These are phyloP conservation scores for Heterobasidion parviporum DNA, from an alignment of 1,284 basidiomycete genomes.

Conservation along the genomic window DNA sequence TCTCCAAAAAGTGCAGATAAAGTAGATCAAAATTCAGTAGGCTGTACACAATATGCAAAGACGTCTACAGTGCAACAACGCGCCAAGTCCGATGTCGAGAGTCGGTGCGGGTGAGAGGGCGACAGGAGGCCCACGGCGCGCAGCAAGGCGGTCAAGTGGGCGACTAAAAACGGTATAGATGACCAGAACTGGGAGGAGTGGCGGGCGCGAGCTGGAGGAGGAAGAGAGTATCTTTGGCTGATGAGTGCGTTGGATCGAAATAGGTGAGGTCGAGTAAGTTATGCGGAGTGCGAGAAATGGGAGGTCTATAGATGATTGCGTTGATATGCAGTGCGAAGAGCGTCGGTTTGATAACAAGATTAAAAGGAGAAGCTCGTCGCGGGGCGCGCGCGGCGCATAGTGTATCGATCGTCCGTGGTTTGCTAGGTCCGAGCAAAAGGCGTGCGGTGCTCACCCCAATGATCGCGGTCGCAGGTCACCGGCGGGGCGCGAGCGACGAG, in stretches of 20 bases:
- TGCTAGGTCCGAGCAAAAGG: neutral
- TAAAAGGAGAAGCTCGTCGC: neutral
- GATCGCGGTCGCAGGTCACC: conserved; percentile 14
- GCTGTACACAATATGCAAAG: neutral
- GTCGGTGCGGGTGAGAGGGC: neutral
- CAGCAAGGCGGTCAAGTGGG: neutral
- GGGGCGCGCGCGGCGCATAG: neutral
- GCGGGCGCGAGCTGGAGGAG: too few relatives aligned
- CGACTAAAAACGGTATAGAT: neutral
- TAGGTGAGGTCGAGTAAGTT: neutral
- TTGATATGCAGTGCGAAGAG: neutral
- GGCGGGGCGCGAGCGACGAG: conserved; percentile 52
- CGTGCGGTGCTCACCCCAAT: neutral
- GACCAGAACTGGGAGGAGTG: too few relatives aligned
- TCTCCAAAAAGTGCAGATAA: neutral
- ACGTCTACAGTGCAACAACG: neutral
- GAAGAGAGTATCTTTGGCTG: neutral
- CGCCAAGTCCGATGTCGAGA: neutral
- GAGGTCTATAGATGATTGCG: neutral
- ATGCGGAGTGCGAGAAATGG: neutral
- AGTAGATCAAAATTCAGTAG: neutral
- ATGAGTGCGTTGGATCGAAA: neutral
- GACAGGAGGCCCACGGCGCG: neutral
- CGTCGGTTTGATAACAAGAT: neutral
- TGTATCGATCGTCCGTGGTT: neutral